Evolutionary conservation across 768 basidiomycete genomes (phyloP).

Genomic region (Lactifluus hygrophoroides): DNA sequence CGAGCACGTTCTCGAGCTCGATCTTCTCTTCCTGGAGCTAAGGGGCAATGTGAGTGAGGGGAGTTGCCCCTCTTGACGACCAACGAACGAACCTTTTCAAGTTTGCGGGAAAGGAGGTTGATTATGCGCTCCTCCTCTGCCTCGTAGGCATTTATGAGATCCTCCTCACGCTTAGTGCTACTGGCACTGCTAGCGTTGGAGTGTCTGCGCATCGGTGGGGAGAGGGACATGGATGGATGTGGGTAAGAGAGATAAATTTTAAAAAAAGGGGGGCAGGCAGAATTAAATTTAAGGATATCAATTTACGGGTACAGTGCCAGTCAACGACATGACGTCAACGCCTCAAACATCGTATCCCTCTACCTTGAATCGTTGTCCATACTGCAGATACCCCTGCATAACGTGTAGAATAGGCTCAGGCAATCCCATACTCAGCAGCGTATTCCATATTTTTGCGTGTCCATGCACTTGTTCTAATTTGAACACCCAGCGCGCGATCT

Average conservation of each 20-base stretch:
- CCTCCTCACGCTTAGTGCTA: slow-evolving; percentile 49
- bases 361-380: slow-evolving; percentile 81
- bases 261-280: not conserved
- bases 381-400: slow-evolving; percentile 86
- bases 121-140: slow-evolving; percentile 87
- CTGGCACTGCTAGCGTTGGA: slow-evolving; percentile 43
- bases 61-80: not conserved
- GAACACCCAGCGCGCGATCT: slow-evolving; percentile 85
- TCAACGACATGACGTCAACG: not conserved
- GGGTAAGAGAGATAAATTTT: not conserved
- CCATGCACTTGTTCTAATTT: slow-evolving; percentile 92
- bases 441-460: slow-evolving; percentile 88
- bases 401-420: slow-evolving; percentile 86
- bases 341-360: slow-evolving; percentile 72
- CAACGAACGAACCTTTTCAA: slow-evolving; percentile 60
- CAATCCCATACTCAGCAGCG: slow-evolving; percentile 87
- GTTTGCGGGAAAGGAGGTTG: slow-evolving; percentile 71
- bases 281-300: slow-evolving; percentile 10
- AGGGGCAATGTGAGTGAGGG: not conserved
- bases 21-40: slow-evolving; percentile 83
- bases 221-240: slow-evolving; percentile 29
- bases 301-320: not conserved
- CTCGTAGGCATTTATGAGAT: slow-evolving; percentile 80
- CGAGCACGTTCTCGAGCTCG: slow-evolving; percentile 68
- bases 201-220: slow-evolving; percentile 53